Evolutionary conservation across 495 filamentous ascomycete genomes (phyloP), one percentile per base, ranked within the genome.

Genomic region (Aspergillus ellipticus): DNA sequence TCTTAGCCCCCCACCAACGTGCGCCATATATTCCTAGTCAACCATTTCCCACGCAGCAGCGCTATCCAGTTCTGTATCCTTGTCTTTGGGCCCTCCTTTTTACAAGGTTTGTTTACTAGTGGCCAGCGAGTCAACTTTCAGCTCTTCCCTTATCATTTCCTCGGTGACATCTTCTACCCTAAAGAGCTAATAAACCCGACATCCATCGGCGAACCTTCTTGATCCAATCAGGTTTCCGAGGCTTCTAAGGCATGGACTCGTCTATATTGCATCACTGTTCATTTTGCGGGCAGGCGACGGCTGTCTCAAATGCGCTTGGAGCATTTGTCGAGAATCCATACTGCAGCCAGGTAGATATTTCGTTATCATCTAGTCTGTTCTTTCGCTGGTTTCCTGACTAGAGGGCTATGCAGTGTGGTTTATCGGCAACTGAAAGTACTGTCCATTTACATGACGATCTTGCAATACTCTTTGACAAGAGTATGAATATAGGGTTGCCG

Each of bases 361-460:
- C 46, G 21, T 42, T 35, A 28, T 13, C 11, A 15, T 39, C n/a
- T 39, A 29, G 22, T 46, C 16, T 51, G 26, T 47, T 48, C 33
- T 0, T 53, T 51, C 6, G 16, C 29, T 52, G 20, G 35, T 35
- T 49, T 28, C 24, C 60, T 65, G 46, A 66, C 63, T n/a, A 53
- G 13, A 20, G 51, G 53, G 54, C 28, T 45, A 41, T 62, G 11
- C 57, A 75, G 72, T 74, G 71, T 42, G 69, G 73, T 9, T 55
- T 75, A 26, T 72, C 70, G 26, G 68, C 65, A n/a, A 68, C 67
- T 2, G 73, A 74, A 62, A 61, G 70, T 63, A 74, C 72, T 53
- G 72, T 77, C 64, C 75, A 83, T 41, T 61, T 74, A 43, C 78
- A 85, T 58, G 85, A 90, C 37, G 88, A 89, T 35, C 83, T 92